Evolutionary conservation across 2,329 filamentous ascomycete species (phyloP), one percentile per base, ranked within the genome.

Genomic region (Colletotrichum caudatum): DNA sequence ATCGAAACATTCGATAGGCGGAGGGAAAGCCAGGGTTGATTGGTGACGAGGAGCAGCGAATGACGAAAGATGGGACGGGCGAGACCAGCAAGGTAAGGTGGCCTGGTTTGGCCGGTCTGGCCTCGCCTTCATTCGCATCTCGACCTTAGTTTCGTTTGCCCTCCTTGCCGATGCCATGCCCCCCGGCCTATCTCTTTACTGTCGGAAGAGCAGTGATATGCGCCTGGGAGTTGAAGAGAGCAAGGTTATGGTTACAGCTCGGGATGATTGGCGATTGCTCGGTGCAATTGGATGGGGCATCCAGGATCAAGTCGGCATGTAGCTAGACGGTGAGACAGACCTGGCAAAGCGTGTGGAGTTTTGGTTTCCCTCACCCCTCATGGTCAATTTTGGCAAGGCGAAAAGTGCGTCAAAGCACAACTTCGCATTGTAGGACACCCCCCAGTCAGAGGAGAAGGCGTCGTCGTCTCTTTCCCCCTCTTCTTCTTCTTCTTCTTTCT

Each of bases 41-140:
- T 37, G 39, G 16, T 9, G 20, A 37, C 5, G 59, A 59, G 44
- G 44, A 50, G 29, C 11, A 35, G 7, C 46, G 46, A 46, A 65
- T 69, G 60, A 65, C 66, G 66, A 61, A 69, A 50, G 61, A 53
- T 54, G 61, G 66, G 53, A 51, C n/a, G 20, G 26, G 46, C 41
- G 44, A 51, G 66, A 44, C 61, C 61, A 65, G 60, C 53, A 65
- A 59, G 66, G 53, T 58, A 65, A 59, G 66, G 53, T 58, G 46
- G 37, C 54, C 60, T 41, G 39, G 54, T 20, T 33, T 53, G 26
- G 26, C 16, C 26, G 3, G 6, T n/a, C 58, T 67, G 26, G 53
- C 29, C 53, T 56, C 16, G 37, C 41, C 44, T n/a, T 39, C 37
- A 18, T 56, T 35, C 29, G n/a, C 37, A 23, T 37, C 23, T 29